A percentile compares a stretch with the other conserved stretches of the same genome.
These are phyloP conservation scores for Carex arenaria DNA, from an alignment of 202 grass and related monocot species.

Conservation along the genomic window DNA sequence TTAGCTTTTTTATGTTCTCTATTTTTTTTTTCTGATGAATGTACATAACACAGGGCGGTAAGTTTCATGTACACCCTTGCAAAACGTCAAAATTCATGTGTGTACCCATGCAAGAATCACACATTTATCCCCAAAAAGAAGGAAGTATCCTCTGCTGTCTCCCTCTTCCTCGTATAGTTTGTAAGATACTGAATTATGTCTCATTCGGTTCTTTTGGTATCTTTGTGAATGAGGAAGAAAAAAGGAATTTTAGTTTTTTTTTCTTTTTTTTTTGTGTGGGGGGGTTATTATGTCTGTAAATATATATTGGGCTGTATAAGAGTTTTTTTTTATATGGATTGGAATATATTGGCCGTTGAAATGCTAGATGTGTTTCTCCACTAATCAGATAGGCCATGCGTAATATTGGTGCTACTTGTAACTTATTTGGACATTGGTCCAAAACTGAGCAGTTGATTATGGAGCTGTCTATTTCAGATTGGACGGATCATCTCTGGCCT, in stretches of 20 bases:
- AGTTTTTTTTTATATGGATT: neutral
- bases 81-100: neutral
- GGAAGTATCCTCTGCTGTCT: neutral
- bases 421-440: neutral
- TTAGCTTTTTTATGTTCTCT: constrained; percentile 23
- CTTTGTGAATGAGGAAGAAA: neutral
- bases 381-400: neutral
- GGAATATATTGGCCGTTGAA: neutral
- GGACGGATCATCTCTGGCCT: neutral
- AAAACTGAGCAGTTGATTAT: neutral
- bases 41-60: neutral
- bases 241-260: neutral
- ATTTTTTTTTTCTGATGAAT: neutral
- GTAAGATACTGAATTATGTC: neutral
- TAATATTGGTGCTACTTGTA: neutral
- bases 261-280: no score
- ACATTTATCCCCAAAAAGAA: neutral
- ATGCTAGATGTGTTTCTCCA: neutral
- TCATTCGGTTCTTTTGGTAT: neutral
- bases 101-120: neutral
- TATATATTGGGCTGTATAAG: neutral
- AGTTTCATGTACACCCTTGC: neutral
- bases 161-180: neutral
- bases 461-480: neutral
- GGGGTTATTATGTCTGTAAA: neutral